Evolutionary conservation across 2,329 filamentous ascomycete species (phyloP).

Genomic region (Hypoxylon sp.): DNA sequence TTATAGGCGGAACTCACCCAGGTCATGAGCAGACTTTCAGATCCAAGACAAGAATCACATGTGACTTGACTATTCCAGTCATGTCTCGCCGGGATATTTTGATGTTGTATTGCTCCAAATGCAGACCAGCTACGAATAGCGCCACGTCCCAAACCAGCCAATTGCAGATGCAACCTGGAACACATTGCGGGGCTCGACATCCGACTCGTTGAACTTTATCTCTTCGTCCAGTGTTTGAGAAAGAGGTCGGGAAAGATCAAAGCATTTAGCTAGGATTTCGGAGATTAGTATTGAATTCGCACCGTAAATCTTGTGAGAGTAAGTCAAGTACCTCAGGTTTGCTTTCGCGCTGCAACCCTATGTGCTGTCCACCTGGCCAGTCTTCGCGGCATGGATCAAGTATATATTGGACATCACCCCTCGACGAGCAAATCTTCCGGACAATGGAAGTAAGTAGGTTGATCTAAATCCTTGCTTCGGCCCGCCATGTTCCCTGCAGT

Average conservation of each 20-base stretch:
- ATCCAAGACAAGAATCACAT: constrained; percentile 9
- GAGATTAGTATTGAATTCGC: constrained; percentile 11
- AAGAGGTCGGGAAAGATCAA: constrained; percentile 14
- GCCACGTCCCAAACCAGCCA: constrained; percentile 20
- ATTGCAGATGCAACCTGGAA: constrained; percentile 24
- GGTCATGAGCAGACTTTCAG: neutral
- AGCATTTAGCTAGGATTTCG: neutral
- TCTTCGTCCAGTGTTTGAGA: neutral
- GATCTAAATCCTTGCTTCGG: constrained; percentile 6
- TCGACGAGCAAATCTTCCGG: constrained; percentile 10
- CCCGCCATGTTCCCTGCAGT: constrained; percentile 22
- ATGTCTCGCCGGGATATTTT: constrained; percentile 10
- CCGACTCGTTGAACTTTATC: constrained; percentile 40
- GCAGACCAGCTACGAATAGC: constrained; percentile 3
- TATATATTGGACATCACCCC: constrained; percentile 50
- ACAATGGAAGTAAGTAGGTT: constrained; percentile 46
- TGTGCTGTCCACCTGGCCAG: neutral
- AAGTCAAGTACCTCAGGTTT: constrained; percentile 25
- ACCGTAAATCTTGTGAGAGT: constrained; percentile 10
- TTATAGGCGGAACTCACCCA: neutral
- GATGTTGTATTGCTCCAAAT: constrained; percentile 20
- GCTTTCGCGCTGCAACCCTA: constrained; percentile 34
- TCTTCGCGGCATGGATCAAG: constrained; percentile 46
- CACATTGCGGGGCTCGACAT: constrained; percentile 41
- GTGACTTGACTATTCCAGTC: constrained; percentile 8